A percentile compares a stretch with the other conserved stretches of the same genome.
These are phyloP conservation scores for Porphyrellus sp. DNA, from an alignment of 1,284 basidiomycete species.

Conservation along the genomic window DNA sequence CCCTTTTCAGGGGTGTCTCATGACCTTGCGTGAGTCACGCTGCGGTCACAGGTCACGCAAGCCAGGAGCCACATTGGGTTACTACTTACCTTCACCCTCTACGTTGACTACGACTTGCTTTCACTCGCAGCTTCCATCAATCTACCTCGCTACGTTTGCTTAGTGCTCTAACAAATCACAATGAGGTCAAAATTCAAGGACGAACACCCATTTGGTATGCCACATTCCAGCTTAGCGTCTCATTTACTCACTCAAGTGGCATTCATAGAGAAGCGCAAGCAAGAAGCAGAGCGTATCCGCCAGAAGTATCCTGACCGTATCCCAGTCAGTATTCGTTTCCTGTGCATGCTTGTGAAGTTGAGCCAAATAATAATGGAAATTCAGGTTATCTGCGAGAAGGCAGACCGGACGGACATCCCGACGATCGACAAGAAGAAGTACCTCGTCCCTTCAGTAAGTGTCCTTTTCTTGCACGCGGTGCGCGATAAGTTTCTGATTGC, in stretches of 20 bases:
- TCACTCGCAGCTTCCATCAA: constrained; percentile 14
- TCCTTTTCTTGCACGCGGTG: constrained; percentile 4
- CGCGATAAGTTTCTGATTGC: constrained; percentile 21
- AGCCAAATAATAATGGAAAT: constrained; percentile 20
- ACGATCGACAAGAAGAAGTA: constrained; percentile 99
- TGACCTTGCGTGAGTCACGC: constrained; percentile 27
- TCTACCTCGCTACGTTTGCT: constrained; percentile 3
- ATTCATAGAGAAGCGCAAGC: constrained; percentile 91
- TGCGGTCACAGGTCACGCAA: constrained; percentile 32
- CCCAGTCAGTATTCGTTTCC: constrained; percentile 62
- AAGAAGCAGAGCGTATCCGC: constrained; percentile 93
- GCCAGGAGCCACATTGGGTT: constrained; percentile 33
- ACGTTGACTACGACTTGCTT: constrained; percentile 36
- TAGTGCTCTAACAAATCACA: background rate
- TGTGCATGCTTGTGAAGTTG: constrained; percentile 8
- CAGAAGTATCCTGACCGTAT: constrained; percentile 99
- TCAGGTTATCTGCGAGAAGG: constrained; percentile 99
- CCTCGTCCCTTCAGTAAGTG: constrained; percentile 87
- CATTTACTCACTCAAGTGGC: constrained; percentile 19
- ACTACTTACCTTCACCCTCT: constrained; percentile 30
- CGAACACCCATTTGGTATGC: constrained; percentile 93
- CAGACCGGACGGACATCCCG: constrained; percentile 97
- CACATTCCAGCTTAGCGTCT: constrained; percentile 29
- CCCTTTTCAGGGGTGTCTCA: constrained; percentile 11
- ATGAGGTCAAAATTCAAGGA: constrained; percentile 99